phyloP scores from a whole-genome alignment of 176 grass and related monocot genomes.

The Zea mays region Zm-B73-REFERENCE-NAM-5.0 NC_050101.1:160970501-160971000 shows the following conservation, averaged over 20 bases:
- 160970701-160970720: constrained; percentile 52
- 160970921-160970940: constrained; percentile 23
- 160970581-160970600: constrained; percentile 69
- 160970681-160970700: constrained; percentile 36
- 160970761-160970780: constrained; percentile 40
- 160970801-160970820: constrained; percentile 7
- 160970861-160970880: constrained; percentile 1
- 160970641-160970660: not conserved
- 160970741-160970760: constrained; percentile 59
- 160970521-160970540: constrained; percentile 93
- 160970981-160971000: constrained; percentile 52
- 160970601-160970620: constrained; percentile 39
- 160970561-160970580: constrained; percentile 85
- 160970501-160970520: constrained; percentile 79
- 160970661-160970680: not conserved
- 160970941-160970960: constrained; percentile 11
- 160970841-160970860: not conserved
- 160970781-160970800: constrained; percentile 21
- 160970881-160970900: constrained; percentile 60
- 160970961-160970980: constrained; percentile 73
- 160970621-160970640: not conserved
- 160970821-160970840: not conserved
- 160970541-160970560: constrained; percentile 92
- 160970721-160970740: constrained; percentile 53
- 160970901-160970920: constrained; percentile 57